Conservation (phyloP, 352 stramenopile genomes). For the Globisporangium ultimum region DNA sequence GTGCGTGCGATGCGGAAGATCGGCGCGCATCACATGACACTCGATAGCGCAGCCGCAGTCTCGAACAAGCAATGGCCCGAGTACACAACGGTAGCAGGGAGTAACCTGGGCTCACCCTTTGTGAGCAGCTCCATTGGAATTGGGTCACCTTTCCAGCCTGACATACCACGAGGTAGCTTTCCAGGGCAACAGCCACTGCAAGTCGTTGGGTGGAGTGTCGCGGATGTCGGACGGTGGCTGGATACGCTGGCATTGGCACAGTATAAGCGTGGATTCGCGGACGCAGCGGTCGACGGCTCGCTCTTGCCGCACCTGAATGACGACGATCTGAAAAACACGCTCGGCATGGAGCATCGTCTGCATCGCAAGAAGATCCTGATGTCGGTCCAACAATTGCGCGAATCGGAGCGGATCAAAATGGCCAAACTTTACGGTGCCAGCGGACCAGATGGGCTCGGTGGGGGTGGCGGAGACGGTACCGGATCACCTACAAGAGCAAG, state of each 20-base stretch:
- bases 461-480: neutral
- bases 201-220: conserved; percentile 80
- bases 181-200: conserved; percentile 64
- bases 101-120: neutral
- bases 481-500: neutral
- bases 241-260: conserved; percentile 86
- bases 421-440: conserved; percentile 33
- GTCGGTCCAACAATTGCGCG: conserved; percentile 68
- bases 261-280: conserved; percentile 88
- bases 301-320: conserved; percentile 88
- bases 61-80: conserved; percentile 65
- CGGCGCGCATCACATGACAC: conserved; percentile 87
- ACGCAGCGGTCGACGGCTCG: conserved; percentile 87
- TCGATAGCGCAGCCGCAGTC: conserved; percentile 70
- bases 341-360: conserved; percentile 93
- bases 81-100: conserved; percentile 19
- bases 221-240: conserved; percentile 88
- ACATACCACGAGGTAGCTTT: conserved; percentile 47
- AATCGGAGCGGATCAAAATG: conserved; percentile 46
- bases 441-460: conserved; percentile 13
- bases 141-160: conserved; percentile 36
- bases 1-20: conserved; percentile 95
- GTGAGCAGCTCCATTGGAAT: neutral
- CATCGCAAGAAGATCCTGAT: conserved; percentile 97
- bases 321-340: conserved; percentile 92